Conservation (phyloP, 306 rosid species). For the Lathyrus aphaca region DNA sequence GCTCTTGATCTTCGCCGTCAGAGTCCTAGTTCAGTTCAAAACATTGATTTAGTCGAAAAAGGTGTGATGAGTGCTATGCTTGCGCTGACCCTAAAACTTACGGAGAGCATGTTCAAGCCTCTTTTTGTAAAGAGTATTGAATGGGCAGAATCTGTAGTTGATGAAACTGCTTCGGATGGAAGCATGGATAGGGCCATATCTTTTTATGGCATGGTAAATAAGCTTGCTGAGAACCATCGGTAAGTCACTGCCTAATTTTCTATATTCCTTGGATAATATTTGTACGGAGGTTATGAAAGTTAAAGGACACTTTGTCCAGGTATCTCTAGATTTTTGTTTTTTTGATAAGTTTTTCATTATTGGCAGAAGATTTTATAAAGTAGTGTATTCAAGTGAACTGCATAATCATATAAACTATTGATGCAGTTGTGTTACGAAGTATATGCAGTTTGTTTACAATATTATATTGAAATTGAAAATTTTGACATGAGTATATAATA, state of each 20-base stretch:
- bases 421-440: constrained; percentile 3
- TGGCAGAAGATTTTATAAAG: constrained; percentile 17
- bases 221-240: constrained; percentile 84
- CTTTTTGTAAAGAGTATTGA: constrained; percentile 83
- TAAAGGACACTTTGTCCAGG: not conserved
- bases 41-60: constrained; percentile 67
- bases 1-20: constrained; percentile 86
- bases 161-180: constrained; percentile 50
- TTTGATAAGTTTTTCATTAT: constrained; percentile 18
- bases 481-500: not conserved
- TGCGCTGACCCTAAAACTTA: constrained; percentile 78
- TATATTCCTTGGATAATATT: constrained; percentile 13
- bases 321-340: not conserved
- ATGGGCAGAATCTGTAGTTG: constrained; percentile 79
- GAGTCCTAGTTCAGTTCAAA: constrained; percentile 60
- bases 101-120: constrained; percentile 89
- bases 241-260: constrained; percentile 44
- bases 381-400: constrained; percentile 1
- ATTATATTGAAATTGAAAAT: not conserved
- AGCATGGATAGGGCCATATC: constrained; percentile 79
- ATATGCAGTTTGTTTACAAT: constrained; percentile 4
- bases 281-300: not conserved
- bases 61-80: constrained; percentile 60
- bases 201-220: constrained; percentile 80
- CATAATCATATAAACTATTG: constrained; percentile 3